phyloP scores from a whole-genome alignment of 352 stramenopile species.

The Pythium inflatum region DNA sequence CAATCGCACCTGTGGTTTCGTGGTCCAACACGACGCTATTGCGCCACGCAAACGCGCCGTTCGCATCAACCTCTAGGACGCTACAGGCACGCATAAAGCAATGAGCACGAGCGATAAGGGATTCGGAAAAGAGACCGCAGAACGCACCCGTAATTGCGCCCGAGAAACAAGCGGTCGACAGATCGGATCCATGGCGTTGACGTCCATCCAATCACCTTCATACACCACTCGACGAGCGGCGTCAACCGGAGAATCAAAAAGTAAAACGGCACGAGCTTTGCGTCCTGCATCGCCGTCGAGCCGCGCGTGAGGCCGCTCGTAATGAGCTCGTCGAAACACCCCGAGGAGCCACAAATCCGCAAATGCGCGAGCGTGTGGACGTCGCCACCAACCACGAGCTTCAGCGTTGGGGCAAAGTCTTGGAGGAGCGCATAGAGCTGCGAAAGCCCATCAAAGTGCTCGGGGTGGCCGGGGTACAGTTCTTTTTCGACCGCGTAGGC shows the following conservation, averaged over 20 bases:
- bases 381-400: conserved; percentile 64
- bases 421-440: conserved; percentile 48
- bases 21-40: conserved; percentile 24
- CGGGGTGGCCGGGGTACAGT: conserved; percentile 58
- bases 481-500: conserved; percentile 62
- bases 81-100: conserved; percentile 1
- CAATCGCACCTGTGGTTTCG: background rate
- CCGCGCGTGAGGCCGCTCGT: conserved; percentile 65
- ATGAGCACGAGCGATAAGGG: background rate
- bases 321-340: conserved; percentile 68
- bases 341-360: conserved; percentile 40
- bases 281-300: conserved; percentile 38
- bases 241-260: conserved; percentile 2
- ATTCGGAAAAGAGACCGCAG: too few species aligned
- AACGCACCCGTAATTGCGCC: conserved; percentile 68
- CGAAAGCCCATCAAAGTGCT: conserved; percentile 37
- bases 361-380: conserved; percentile 63
- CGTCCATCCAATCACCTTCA: background rate
- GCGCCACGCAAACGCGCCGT: conserved; percentile 16
- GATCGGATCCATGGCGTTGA: conserved; percentile 41
- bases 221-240: background rate
- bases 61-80: conserved; percentile 17
- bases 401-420: background rate
- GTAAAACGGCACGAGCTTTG: conserved; percentile 7
- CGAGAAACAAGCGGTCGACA: conserved; percentile 51